Evolutionary conservation across 2,329 filamentous ascomycete genomes (phyloP), one percentile per base, ranked within the genome.

Genomic region (Scedosporium apiospermum): DNA sequence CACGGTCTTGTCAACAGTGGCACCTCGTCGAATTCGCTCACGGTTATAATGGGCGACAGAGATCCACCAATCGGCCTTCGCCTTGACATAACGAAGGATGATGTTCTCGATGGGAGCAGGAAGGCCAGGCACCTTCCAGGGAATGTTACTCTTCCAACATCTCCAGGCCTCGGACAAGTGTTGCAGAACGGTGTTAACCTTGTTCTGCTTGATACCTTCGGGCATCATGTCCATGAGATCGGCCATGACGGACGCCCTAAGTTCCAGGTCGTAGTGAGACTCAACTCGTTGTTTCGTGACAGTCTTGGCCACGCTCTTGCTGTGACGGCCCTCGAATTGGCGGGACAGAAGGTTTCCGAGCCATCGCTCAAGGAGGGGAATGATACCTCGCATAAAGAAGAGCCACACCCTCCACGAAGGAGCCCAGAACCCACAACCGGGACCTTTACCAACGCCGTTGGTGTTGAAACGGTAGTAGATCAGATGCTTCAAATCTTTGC

Each of bases 181-280:
- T 71, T 98, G 95, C 62, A 99, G 80, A 55, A 99, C 93, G 1
- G 93, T 96, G 75, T 99, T 96, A 75, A 99, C 92, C 78, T 99
- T 99, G 80, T 95, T 99, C 74, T 99, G 95, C 75, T 97, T 97
- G 78, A 99, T 98, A 67, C 95, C 95, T 73, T 99, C 96, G 0
- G 95, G 95, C 95, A 99, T 99, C 96, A 99, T 99, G 71, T 99
- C 95, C 90, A 97, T 97, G 60, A 99, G 80, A 76, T 99, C 95
- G 55, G 93, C 92, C 93, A 99, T 99, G 67, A 99, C 95, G 0
- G 95, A 97, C 16, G 96, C 96, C 70, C 95, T 91, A 60, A 99
- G 86, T 76, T 99, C 95, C 63, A 99, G 82, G 76, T 99, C 95
- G 71, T 97, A 99, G 73, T 99, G 96, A 26, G 95, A 98, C 72